Evolutionary conservation across 345 rosid species (phyloP).

Genomic region (Camelina laxa): DNA sequence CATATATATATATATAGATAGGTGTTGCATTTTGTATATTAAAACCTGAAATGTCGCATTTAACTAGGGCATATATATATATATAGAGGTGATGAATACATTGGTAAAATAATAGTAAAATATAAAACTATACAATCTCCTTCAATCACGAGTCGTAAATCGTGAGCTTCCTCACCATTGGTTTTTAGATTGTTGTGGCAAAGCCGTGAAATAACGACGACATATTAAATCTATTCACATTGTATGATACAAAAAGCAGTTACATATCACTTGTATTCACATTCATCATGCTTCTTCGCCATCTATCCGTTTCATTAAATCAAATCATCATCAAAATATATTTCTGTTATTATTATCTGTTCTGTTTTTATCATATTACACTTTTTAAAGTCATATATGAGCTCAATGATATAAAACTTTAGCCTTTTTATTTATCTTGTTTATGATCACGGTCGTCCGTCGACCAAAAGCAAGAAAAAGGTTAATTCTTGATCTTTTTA

Average conservation of each 20-base stretch:
- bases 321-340: background rate
- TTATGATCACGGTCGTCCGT: conserved; percentile 25
- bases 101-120: background rate
- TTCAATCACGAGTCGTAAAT: conserved; percentile 27
- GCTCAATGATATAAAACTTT: background rate
- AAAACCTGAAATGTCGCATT: background rate
- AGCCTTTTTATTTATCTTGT: conserved; percentile 6
- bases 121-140: background rate
- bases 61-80: background rate
- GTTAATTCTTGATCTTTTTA: conserved; percentile 24
- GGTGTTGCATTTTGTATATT: too few species aligned
- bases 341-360: background rate
- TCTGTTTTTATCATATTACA: background rate
- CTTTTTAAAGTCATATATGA: background rate
- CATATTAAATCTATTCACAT: conserved; percentile 42
- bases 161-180: conserved; percentile 34
- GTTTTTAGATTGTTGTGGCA: conserved; percentile 37
- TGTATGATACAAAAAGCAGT: conserved; percentile 27
- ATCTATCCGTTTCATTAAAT: conserved; percentile 35
- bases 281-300: conserved; percentile 44
- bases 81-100: background rate
- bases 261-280: conserved; percentile 40
- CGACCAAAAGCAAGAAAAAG: conserved; percentile 30
- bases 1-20: too few species aligned
- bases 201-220: conserved; percentile 34